Conservation (phyloP, 169 alveolate species). For the Neospora caninum region DNA sequence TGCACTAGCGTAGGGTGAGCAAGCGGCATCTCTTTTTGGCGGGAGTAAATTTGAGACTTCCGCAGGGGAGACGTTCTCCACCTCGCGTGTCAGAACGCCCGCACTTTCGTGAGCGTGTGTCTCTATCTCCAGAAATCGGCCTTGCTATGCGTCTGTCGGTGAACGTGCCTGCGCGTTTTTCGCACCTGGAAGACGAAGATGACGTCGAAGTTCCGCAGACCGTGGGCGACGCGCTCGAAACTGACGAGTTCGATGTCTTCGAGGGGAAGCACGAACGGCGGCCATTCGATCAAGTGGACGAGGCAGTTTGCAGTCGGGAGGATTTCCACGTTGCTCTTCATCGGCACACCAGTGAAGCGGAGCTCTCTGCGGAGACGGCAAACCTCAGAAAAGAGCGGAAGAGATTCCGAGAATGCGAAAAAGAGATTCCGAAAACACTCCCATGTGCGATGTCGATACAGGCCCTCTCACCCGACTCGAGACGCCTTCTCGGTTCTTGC, state of each 20-base stretch:
- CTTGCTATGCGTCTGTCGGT: too few species aligned
- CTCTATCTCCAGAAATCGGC: too few species aligned
- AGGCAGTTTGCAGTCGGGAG: slow-evolving; percentile 95
- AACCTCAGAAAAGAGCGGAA: background rate
- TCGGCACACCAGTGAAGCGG: slow-evolving; percentile 95
- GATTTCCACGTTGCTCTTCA: slow-evolving; percentile 93
- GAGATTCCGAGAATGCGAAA: background rate
- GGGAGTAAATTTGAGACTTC: too few species aligned
- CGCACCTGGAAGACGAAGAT: slow-evolving; percentile 90
- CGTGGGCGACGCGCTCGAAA: slow-evolving; percentile 96
- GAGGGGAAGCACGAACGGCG: slow-evolving; percentile 95
- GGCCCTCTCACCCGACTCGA: too few species aligned
- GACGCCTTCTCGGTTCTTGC: background rate
- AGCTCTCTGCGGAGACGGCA: slow-evolving; percentile 80
- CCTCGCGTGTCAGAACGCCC: too few species aligned
- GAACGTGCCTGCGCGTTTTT: too few species aligned
- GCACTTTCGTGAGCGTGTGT: too few species aligned
- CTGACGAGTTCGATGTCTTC: slow-evolving; percentile 96
- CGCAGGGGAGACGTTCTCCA: too few species aligned
- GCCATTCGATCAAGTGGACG: slow-evolving; percentile 94
- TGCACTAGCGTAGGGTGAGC: too few species aligned
- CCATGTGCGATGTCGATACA: too few species aligned
- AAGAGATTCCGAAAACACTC: too few species aligned
- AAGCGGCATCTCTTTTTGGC: too few species aligned
- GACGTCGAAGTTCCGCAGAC: slow-evolving; percentile 95